phyloP scores from a whole-genome alignment of 306 rosid genomes.

The Biancaea sappan region DNA sequence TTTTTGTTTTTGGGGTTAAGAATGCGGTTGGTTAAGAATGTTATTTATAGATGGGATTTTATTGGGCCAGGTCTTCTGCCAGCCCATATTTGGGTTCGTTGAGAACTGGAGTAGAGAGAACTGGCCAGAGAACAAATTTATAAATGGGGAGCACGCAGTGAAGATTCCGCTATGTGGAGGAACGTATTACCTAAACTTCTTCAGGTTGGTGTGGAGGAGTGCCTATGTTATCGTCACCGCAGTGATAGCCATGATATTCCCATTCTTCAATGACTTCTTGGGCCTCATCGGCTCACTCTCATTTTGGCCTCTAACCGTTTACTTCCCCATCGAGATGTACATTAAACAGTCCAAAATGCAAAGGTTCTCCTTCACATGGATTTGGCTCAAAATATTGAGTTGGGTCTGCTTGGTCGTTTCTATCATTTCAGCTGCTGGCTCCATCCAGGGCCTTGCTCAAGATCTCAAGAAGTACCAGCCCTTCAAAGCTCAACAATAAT shows the following conservation, averaged over 20 bases:
- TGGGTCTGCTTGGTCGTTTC: constrained; percentile 82
- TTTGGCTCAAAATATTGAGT: constrained; percentile 82
- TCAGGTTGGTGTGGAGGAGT: constrained; percentile 85
- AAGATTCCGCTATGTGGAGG: constrained; percentile 68
- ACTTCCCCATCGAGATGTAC: constrained; percentile 95
- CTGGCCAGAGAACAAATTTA: constrained; percentile 74
- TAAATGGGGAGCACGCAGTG: constrained; percentile 53
- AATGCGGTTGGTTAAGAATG: no score
- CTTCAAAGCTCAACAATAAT: constrained; percentile 61
- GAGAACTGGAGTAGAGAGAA: constrained; percentile 49
- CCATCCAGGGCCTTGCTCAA: constrained; percentile 75
- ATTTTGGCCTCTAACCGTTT: constrained; percentile 90
- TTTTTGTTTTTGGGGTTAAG: no score
- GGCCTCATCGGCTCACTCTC: constrained; percentile 88
- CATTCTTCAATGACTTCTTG: constrained; percentile 93
- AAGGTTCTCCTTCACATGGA: constrained; percentile 78
- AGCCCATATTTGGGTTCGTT: constrained; percentile 77
- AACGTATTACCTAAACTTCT: constrained; percentile 50
- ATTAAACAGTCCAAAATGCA: constrained; percentile 69
- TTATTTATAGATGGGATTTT: background rate
- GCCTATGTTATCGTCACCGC: constrained; percentile 70
- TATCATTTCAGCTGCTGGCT: constrained; percentile 77
- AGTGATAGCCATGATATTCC: constrained; percentile 83
- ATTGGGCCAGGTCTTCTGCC: constrained; percentile 75
- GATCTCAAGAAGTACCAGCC: constrained; percentile 80